These are phyloP conservation scores for Jamesozyma gamospora DNA, from an alignment of 805 yeast genomes.

Conservation along the genomic window DNA sequence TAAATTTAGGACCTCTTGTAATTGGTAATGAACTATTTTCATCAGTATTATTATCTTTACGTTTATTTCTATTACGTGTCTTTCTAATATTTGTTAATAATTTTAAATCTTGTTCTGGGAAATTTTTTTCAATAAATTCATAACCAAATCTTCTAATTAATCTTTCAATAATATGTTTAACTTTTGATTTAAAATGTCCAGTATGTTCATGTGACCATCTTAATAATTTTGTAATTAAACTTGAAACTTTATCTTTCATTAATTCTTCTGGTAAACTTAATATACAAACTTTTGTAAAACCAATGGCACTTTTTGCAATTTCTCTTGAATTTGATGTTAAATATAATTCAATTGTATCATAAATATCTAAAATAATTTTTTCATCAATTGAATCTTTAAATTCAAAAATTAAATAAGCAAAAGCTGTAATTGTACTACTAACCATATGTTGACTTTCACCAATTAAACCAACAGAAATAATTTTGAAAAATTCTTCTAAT, in stretches of 20 bases:
- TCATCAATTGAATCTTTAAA: slow-evolving; percentile 56
- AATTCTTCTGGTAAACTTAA: slow-evolving; percentile 71
- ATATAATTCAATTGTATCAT: slow-evolving; percentile 80
- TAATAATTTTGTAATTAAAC: slow-evolving; percentile 61
- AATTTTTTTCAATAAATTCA: slow-evolving; percentile 67
- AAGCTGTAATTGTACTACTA: slow-evolving; percentile 88
- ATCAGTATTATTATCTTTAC: slow-evolving; percentile 37
- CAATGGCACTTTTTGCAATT: slow-evolving; percentile 88
- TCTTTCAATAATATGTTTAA: slow-evolving; percentile 87
- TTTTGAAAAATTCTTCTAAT: slow-evolving; percentile 75
- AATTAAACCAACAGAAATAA: slow-evolving; percentile 93
- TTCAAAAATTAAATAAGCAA: slow-evolving; percentile 79
- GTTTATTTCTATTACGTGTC: slow-evolving; percentile 72
- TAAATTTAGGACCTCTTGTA: slow-evolving; percentile 41
- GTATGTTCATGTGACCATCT: slow-evolving; percentile 94
- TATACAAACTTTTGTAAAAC: slow-evolving; percentile 85
- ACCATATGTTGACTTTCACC: slow-evolving; percentile 93
- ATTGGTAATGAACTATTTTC: slow-evolving; percentile 10
- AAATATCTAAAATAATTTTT: slow-evolving; percentile 59
- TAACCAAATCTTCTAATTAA: slow-evolving; percentile 84
- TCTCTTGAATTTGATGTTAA: slow-evolving; percentile 86
- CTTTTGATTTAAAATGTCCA: slow-evolving; percentile 87
- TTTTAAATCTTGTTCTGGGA: slow-evolving; percentile 86
- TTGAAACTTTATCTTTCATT: slow-evolving; percentile 55
- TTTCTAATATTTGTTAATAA: slow-evolving; percentile 79